Evolutionary conservation across 2,329 filamentous ascomycete genomes (phyloP).

Genomic region (Colletotrichum sublineola): DNA sequence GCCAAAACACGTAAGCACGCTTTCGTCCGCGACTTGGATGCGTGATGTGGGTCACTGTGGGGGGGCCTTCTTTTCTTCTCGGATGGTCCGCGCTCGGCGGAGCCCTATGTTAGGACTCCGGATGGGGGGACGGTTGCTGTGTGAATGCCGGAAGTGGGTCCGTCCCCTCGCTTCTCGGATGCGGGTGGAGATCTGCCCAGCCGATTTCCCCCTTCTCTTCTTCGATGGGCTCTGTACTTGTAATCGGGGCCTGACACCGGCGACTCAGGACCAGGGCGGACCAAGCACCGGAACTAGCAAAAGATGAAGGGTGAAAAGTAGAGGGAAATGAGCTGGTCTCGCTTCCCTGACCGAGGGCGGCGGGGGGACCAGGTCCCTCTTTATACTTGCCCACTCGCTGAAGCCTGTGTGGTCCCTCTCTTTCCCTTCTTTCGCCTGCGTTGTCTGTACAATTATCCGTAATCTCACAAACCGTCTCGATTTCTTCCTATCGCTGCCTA

Average conservation of each 20-base stretch:
- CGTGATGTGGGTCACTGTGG: not conserved
- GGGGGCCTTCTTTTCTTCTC: not conserved
- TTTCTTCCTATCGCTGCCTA: slow-evolving; percentile 6
- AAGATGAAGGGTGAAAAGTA: slow-evolving; percentile 33
- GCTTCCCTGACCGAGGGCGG: slow-evolving; percentile 37
- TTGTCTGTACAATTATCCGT: slow-evolving; percentile 27
- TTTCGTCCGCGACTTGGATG: slow-evolving; percentile 31
- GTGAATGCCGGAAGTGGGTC: slow-evolving; percentile 39
- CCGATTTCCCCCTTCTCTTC: slow-evolving; percentile 26
- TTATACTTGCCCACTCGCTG: slow-evolving; percentile 37
- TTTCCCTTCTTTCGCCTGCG: slow-evolving; percentile 33
- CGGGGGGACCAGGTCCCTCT: slow-evolving; percentile 34
- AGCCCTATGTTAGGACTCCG: not conserved
- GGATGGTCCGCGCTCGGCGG: slow-evolving; percentile 23
- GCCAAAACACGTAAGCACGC: slow-evolving; percentile 40
- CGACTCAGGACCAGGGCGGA: slow-evolving; percentile 34
- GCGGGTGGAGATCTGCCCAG: slow-evolving; percentile 35
- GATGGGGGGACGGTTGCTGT: slow-evolving; percentile 32
- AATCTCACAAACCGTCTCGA: slow-evolving; percentile 27
- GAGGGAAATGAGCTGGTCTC: slow-evolving; percentile 18
- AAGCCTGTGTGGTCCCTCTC: slow-evolving; percentile 38
- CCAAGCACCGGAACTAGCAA: slow-evolving; percentile 31
- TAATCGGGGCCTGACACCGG: slow-evolving; percentile 38
- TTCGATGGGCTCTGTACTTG: slow-evolving; percentile 35
- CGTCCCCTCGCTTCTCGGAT: slow-evolving; percentile 28